Evolutionary conservation across 257 asterid species (phyloP).

Genomic region (Lycium ferocissimum): DNA sequence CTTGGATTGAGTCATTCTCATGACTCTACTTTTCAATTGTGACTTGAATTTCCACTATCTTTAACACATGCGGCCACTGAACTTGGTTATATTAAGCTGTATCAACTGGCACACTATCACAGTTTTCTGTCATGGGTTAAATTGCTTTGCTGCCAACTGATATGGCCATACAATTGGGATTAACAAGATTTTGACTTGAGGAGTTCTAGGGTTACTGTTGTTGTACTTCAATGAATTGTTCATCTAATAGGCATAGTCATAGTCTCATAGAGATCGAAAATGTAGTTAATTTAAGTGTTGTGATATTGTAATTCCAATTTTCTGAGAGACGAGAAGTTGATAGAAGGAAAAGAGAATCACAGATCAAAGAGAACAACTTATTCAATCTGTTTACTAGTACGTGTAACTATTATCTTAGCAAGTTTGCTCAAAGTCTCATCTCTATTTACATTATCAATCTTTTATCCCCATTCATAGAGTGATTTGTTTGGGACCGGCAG

Average conservation of each 20-base stretch:
- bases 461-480: slow-evolving; percentile 3
- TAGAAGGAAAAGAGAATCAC: not conserved
- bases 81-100: slow-evolving; percentile 26
- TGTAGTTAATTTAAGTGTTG: not conserved
- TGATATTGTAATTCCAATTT: slow-evolving; percentile 11
- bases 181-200: slow-evolving; percentile 11
- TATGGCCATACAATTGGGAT: not conserved
- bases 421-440: not conserved
- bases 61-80: slow-evolving; percentile 2
- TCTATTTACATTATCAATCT: not conserved
- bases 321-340: not conserved
- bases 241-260: not conserved
- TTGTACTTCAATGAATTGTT: not conserved
- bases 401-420: not conserved
- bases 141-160: slow-evolving; percentile 24
- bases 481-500: slow-evolving; percentile 43
- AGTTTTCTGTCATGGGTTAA: not conserved
- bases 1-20: not conserved
- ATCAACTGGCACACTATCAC: not conserved
- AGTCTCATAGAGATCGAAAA: not conserved
- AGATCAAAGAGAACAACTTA: not conserved
- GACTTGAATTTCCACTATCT: slow-evolving; percentile 11
- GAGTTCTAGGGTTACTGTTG: not conserved
- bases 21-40: slow-evolving; percentile 3
- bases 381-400: not conserved